Base-by-base conservation (phyloP, 352 stramenopile species). In the Pythium sukuiense region DNA sequence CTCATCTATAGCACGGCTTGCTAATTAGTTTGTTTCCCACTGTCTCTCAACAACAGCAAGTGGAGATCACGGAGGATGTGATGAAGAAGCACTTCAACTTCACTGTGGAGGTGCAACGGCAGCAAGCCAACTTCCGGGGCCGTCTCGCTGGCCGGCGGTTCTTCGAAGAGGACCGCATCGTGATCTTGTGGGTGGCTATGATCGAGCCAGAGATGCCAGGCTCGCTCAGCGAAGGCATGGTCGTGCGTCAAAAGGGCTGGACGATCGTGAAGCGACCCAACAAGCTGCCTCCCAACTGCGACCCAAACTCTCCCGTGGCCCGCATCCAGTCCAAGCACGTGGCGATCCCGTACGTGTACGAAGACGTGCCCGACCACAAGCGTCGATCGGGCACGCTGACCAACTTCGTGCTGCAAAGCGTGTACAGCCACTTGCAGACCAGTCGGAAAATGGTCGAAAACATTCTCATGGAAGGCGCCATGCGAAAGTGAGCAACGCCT, bases 361-460 rank as follows among this genome's bases (percentile, higher is more conserved):
- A 83, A 63, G 76, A 85, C 50, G 71, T 88, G 59, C 65, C 67
- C n/a, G 78, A 90, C 65, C 74, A 77, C 50, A 79, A 86, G 67
- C 82, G 77, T 41, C 88, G 85, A 70, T 70, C 85, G 41, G 80
- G 71, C 35, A 81, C 80, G 58, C 67, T 90, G 55, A 88, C 79
- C 12, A 78, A 90, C 52, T 90, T 90, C 70, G 74, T 90, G 57
- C 72, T 89, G 45, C 76, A 89, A 53, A 83, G 55, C 66, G 76
- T 50, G 71, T 67, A 71, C 53, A 66, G 53, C 26, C 59, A 72
- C 39, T 41, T 72, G 33, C 59, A 75, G 65, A 78, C 75, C 46
- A 90, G 79, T 46, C 79, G 87, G 54, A 80, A 88, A 67, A 87
- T 90, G 72, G 88, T 89, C 63, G 80, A 90, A 68, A 90, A 90